phyloP scores from a whole-genome alignment of 1,284 basidiomycete species.

The Cutaneotrichosporon sp. region DNA sequence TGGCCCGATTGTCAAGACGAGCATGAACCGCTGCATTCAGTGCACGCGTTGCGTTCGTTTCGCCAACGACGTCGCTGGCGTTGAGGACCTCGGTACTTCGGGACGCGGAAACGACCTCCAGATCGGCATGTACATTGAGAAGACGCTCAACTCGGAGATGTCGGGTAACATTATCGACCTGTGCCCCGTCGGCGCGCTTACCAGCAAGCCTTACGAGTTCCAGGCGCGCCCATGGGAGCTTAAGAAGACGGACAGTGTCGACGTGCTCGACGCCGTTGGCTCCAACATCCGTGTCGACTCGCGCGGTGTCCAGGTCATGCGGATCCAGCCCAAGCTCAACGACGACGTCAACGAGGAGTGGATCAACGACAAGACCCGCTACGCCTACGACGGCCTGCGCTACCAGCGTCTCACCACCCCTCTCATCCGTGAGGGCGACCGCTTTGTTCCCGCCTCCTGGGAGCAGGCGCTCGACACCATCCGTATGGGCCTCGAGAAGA shows the following conservation, averaged over 20 bases:
- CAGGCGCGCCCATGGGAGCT: conserved; percentile 97
- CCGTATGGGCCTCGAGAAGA: conserved; percentile 70
- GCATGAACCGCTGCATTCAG: conserved; percentile 99
- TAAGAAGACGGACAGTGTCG: conserved; percentile 96
- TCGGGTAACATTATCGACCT: conserved; percentile 97
- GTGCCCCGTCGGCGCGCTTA: conserved; percentile 92
- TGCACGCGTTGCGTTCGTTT: conserved; percentile 99
- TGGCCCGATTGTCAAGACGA: conserved; percentile 96
- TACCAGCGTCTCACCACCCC: conserved; percentile 95
- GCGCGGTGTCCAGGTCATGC: conserved; percentile 93
- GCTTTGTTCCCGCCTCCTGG: conserved; percentile 90
- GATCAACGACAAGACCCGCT: conserved; percentile 99
- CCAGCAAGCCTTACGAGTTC: conserved; percentile 97
- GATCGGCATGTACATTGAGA: conserved; percentile 98
- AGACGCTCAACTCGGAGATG: conserved; percentile 95
- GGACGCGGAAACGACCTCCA: conserved; percentile 98
- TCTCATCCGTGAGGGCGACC: conserved; percentile 84
- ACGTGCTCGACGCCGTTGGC: conserved; percentile 97
- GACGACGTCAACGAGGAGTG: conserved; percentile 99
- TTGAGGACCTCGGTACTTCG: conserved; percentile 94
- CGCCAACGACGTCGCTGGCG: conserved; percentile 97
- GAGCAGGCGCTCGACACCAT: conserved; percentile 83
- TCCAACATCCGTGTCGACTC: conserved; percentile 98
- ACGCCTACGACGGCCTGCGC: conserved; percentile 90
- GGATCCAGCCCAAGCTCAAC: conserved; percentile 91